Evolutionary conservation across 2,329 filamentous ascomycete species (phyloP).

Genomic region (Plenodomus biglobosus): DNA sequence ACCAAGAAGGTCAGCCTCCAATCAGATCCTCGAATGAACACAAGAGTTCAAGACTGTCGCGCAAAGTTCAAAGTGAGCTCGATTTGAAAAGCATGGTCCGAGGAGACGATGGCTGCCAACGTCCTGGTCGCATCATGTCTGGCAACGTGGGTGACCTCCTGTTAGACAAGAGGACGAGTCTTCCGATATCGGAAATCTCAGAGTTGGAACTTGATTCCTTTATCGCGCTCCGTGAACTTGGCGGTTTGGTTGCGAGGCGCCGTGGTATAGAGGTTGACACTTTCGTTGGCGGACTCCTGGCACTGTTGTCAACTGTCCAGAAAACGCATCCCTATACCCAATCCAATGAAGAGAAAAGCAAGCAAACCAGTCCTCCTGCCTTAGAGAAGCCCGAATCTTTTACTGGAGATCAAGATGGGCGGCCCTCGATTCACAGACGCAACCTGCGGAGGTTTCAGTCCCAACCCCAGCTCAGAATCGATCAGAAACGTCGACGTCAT

Average conservation of each 20-base stretch:
- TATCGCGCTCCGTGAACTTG: conserved; percentile 40
- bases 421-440: conserved; percentile 2
- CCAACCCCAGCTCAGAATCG: conserved; percentile 21
- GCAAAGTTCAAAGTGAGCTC: conserved; percentile 36
- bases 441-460: conserved; percentile 15
- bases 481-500: conserved; percentile 31
- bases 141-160: conserved; percentile 13
- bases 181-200: conserved; percentile 7
- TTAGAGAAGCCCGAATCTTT: neutral
- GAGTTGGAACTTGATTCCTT: conserved; percentile 34
- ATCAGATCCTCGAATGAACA: conserved; percentile 33
- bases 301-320: conserved; percentile 26
- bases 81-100: conserved; percentile 14
- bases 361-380: neutral
- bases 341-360: neutral
- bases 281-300: conserved; percentile 40
- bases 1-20: conserved; percentile 30
- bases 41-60: conserved; percentile 21
- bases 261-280: conserved; percentile 36
- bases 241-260: conserved; percentile 37
- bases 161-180: conserved; percentile 27
- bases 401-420: neutral
- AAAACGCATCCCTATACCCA: neutral
- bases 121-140: neutral
- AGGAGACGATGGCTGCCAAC: neutral